Evolutionary conservation across 1,139 yeast genomes (phyloP).

Genomic region (Sugiyamaella novakii): DNA sequence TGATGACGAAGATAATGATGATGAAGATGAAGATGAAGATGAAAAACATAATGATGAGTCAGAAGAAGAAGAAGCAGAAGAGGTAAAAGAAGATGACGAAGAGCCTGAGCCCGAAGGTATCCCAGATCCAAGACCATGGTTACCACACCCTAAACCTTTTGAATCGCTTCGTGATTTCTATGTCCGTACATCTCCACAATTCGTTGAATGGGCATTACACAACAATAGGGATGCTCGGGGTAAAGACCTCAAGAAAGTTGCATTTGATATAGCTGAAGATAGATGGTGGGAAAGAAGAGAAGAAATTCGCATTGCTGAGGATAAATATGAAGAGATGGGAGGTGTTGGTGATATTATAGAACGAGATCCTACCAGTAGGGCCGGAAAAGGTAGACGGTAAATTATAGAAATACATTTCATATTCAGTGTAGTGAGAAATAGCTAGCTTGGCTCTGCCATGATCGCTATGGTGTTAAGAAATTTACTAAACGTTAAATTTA

Average conservation of each 20-base stretch:
- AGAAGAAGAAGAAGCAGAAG: constrained; percentile 55
- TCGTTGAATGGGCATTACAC: constrained; percentile 84
- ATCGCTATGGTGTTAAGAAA: no score
- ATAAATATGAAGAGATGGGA: constrained; percentile 82
- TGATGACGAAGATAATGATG: constrained; percentile 62
- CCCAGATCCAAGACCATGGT: constrained; percentile 94
- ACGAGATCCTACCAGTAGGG: constrained; percentile 54
- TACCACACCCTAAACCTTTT: constrained; percentile 97
- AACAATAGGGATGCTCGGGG: constrained; percentile 81
- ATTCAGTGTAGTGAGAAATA: no score
- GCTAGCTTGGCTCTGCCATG: no score
- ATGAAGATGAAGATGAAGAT: constrained; percentile 54
- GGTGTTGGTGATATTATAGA: constrained; percentile 93
- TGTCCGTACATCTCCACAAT: constrained; percentile 80
- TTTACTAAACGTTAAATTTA: no score
- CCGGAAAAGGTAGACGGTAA: constrained; percentile 31
- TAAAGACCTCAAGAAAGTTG: constrained; percentile 81
- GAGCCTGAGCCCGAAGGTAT: constrained; percentile 58
- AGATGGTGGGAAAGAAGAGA: constrained; percentile 99
- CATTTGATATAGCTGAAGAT: constrained; percentile 89
- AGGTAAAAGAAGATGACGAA: constrained; percentile 61
- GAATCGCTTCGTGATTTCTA: constrained; percentile 83
- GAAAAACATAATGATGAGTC: constrained; percentile 54
- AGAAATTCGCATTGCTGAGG: constrained; percentile 85
- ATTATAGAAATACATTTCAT: neutral